Base-by-base conservation (phyloP, 768 basidiomycete genomes). In the Leucosporidium creatinivorum region DNA sequence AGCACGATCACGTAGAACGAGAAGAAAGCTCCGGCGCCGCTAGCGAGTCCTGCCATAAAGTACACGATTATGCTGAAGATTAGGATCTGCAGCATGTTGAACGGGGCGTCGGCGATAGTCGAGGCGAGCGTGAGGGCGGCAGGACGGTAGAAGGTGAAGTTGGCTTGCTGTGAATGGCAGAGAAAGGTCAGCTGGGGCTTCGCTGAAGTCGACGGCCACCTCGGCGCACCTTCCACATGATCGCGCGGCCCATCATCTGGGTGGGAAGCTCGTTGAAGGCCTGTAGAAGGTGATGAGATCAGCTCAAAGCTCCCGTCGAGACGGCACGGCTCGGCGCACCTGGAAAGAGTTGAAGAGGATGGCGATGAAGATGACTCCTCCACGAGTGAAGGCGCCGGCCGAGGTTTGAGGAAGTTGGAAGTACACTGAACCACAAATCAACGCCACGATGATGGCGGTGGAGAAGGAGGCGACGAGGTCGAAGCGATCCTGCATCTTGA, bases 361-460 rank as follows among this genome's bases (percentile, higher is more conserved):
- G 39, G 39, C 39, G 39, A 44, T 76, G 72, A 78, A 77, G 30
- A 76, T 7, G 21, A n/a, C 23, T 7, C 50, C 83, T 56, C 89
- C 90, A 69, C 91, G 85, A 30, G 91, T 91, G 79, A 96, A 96
- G 0, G 87, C 89, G 39, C 92, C 92, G 51, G 83, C 82, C 9
- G 91, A 84, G 0, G 87, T 86, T 19, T 82, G 74, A 2, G 89
- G 88, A 58, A 88, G 82, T 58, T 87, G 84, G 74, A 86, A 85
- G 80, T 85, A 94, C 12, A 70, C 47, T 23, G 33, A 49, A 3
- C 50, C 64, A 13, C 73, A 18, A 15, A 61, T 50, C 39, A 63
- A 52, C n/a, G 63, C 63, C 48, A 63, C 86, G 83, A 65, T 48
- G 51, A 68, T 61, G 25, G 60, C 55, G 26, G 73, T 71, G 26